A percentile compares a stretch with the other conserved stretches of the same genome.
These are phyloP conservation scores for Dittrichia graveolens DNA, from an alignment of 129 eudicot genomes.

Conservation along the genomic window DNA sequence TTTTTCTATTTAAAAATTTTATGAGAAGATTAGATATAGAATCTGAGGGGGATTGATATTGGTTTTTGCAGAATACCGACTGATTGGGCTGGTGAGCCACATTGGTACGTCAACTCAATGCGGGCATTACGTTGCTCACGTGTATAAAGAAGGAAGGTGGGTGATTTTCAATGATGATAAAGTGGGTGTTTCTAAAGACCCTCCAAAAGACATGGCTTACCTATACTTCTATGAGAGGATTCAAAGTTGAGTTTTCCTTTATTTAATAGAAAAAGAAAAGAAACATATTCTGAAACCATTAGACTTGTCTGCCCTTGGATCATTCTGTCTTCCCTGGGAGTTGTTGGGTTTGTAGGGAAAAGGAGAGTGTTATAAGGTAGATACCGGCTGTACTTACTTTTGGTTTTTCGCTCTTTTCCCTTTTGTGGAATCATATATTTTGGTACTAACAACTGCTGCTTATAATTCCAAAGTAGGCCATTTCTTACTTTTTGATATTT, in stretches of 20 bases:
- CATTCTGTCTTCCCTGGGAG: constrained; percentile 14
- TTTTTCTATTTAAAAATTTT: neutral
- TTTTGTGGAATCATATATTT: constrained; percentile 27
- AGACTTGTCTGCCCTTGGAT: constrained; percentile 1
- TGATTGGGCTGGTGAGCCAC: constrained; percentile 94
- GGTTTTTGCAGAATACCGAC: constrained; percentile 70
- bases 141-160: constrained; percentile 88
- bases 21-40: neutral
- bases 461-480: constrained; percentile 11
- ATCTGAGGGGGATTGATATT: neutral
- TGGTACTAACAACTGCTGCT: neutral
- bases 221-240: constrained; percentile 89
- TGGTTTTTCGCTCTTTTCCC: neutral
- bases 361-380: neutral
- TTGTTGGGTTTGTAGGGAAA: constrained; percentile 25
- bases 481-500: no score
- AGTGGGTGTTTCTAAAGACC: constrained; percentile 87
- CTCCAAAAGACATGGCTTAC: constrained; percentile 97
- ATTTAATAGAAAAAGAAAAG: neutral
- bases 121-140: constrained; percentile 97
- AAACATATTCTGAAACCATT: neutral
- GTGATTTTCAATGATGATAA: constrained; percentile 88
- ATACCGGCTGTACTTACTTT: neutral
- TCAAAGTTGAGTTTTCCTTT: constrained; percentile 31
- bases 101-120: constrained; percentile 96